Base-by-base conservation (phyloP, 129 eudicot species). In the Lactuca saligna region DNA sequence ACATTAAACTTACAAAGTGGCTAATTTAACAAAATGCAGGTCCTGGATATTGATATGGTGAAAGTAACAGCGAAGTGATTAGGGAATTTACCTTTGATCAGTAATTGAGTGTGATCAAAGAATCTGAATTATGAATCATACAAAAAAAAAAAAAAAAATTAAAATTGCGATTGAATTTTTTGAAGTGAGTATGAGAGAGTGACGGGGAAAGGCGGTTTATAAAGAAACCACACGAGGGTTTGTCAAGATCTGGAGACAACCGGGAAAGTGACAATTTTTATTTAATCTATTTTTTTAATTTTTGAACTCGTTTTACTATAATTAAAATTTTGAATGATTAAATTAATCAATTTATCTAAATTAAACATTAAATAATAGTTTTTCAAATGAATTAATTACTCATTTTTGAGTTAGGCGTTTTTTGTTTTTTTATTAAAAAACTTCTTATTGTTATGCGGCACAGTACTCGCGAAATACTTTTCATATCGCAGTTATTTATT, bases 161-260 rank as follows among this genome's bases (percentile, higher is more conserved):
- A 17, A 5, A 58, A 31, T 12, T 58, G 63, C 51, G 57, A 15
- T 54, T n/a, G 3, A 53, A 51, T 12, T 49, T 2, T 60, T 25
- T 11, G 10, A 17, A 17, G 51, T 48, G 12, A 17, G 32, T 44
- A 17, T 70, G 35, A 57, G 68, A 56, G 66, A 46, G 75, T 71
- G 66, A 42, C 11, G 49, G 55, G 55, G 59, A 11, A 62, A 50
- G 77, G 62, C 20, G 7, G 77, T 64, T 63, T 73, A 73, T 73
- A 73, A 64, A 63, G 78, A 73, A 33, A 63, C 13, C 71, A 73
- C 71, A 63, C 55, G 63, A 63, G 54, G 70, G 32, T 8, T 55
- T 68, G 39, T 68, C 73, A 54, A 41, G 56, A 69, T 37, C 7
- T 72, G 70, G 63, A 61, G 61, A 61, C 78, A 56, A 73, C 71